Evolutionary conservation across 2,329 filamentous ascomycete genomes (phyloP).

Genomic region (Coleophoma crateriformis): DNA sequence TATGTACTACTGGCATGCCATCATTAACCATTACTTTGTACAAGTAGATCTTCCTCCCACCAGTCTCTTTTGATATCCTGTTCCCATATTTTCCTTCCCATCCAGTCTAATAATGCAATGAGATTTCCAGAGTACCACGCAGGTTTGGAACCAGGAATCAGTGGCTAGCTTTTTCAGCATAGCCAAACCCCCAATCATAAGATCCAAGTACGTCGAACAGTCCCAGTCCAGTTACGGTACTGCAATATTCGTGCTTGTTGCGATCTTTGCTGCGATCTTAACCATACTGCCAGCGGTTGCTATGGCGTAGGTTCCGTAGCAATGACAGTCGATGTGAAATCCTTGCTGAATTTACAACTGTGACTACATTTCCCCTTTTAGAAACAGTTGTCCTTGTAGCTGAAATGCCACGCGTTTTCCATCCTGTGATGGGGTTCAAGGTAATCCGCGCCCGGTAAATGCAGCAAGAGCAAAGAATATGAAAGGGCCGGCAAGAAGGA

Average conservation of each 20-base stretch:
- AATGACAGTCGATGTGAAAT: conserved; percentile 24
- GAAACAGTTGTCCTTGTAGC: too few relatives aligned
- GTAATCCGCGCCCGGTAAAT: conserved; percentile 13
- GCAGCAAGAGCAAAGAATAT: conserved; percentile 36
- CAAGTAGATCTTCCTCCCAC: too few relatives aligned
- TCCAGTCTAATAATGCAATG: too few relatives aligned
- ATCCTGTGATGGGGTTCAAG: conserved; percentile 34
- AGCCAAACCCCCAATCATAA: too few relatives aligned
- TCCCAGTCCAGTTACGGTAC: background rate
- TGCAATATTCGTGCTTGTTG: background rate
- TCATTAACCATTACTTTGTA: too few relatives aligned
- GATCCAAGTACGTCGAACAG: background rate
- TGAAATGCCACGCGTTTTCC: conserved; percentile 39
- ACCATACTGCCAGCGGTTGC: background rate
- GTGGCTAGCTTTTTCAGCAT: too few relatives aligned
- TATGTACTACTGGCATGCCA: too few relatives aligned
- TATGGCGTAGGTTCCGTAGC: conserved; percentile 2
- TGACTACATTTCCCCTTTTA: conserved; percentile 7
- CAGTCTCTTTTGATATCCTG: too few relatives aligned
- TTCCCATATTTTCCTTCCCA: too few relatives aligned
- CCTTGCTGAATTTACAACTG: conserved; percentile 40
- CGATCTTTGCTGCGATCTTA: background rate
- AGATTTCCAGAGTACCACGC: too few relatives aligned
- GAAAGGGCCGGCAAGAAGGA: conserved; percentile 42
- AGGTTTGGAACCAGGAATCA: too few relatives aligned